Percentiles rank a stretch among this genome's conserved stretches.
Conservation (phyloP, 805 yeast genomes). For the Candida krabiensis region DNA sequence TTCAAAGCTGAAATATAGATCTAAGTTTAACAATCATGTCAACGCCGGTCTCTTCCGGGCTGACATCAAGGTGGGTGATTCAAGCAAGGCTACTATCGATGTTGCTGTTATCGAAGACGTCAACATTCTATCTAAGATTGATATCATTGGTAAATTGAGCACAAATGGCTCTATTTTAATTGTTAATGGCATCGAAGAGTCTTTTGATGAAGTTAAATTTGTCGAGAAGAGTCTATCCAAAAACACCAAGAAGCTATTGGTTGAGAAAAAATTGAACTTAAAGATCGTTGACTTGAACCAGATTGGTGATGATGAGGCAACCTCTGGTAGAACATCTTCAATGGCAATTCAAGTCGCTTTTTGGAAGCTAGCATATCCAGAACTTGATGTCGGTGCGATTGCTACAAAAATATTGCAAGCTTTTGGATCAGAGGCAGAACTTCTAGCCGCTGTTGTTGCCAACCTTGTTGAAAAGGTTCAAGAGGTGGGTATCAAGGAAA, state of each 20-base stretch:
- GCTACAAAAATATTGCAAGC: constrained; percentile 79
- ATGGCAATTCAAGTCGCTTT: constrained; percentile 79
- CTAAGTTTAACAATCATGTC: constrained; percentile 68
- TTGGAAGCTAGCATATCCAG: constrained; percentile 71
- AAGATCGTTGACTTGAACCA: constrained; percentile 60
- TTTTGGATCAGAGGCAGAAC: constrained; percentile 79
- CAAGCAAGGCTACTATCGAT: constrained; percentile 56
- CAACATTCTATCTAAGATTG: constrained; percentile 54
- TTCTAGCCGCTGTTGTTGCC: constrained; percentile 69
- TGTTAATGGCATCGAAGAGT: constrained; percentile 33
- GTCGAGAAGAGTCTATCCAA: constrained; percentile 53
- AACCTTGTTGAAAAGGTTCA: constrained; percentile 61
- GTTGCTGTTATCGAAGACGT: constrained; percentile 63
- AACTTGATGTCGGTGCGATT: constrained; percentile 55
- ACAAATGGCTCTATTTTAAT: constrained; percentile 57
- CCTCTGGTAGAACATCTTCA: constrained; percentile 71
- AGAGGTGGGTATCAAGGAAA: constrained; percentile 42
- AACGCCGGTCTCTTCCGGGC: constrained; percentile 78
- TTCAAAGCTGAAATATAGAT: constrained; percentile 52
- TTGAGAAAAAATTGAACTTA: constrained; percentile 52
- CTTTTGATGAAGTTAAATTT: constrained; percentile 45
- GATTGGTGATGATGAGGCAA: constrained; percentile 66
- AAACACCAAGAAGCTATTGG: constrained; percentile 51
- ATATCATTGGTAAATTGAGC: constrained; percentile 61
- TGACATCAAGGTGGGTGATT: constrained; percentile 42